phyloP scores from a whole-genome alignment of 192 early-diverging fungal species.

The Coemansia sp. region DNA sequence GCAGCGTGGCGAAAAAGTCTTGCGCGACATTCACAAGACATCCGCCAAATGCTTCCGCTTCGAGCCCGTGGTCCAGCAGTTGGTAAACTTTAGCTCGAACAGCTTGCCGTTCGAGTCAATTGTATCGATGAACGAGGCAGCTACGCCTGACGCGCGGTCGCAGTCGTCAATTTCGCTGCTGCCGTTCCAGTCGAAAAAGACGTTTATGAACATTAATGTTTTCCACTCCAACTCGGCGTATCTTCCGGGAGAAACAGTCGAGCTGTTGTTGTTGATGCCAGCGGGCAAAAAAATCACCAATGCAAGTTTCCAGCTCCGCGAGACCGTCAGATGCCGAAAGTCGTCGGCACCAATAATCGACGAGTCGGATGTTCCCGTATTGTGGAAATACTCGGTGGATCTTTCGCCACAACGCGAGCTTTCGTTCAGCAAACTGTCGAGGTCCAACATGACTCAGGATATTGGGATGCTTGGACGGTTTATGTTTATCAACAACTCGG shows the following conservation, averaged over 20 bases:
- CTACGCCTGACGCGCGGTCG: constrained; percentile 1
- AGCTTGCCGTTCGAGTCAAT: constrained; percentile 34
- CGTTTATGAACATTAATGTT: constrained; percentile 43
- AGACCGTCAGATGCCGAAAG: constrained; percentile 52
- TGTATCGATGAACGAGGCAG: constrained; percentile 39
- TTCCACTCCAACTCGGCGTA: constrained; percentile 45
- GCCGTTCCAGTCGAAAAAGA: constrained; percentile 31
- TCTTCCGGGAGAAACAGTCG: constrained; percentile 47
- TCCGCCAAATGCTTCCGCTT: constrained; percentile 38
- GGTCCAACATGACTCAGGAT: constrained; percentile 39
- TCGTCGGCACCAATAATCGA: constrained; percentile 55
- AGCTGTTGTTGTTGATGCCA: constrained; percentile 45
- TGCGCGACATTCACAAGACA: constrained; percentile 47
- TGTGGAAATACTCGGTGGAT: constrained; percentile 53
- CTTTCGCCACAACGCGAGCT: constrained; percentile 30
- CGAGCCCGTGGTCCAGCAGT: constrained; percentile 48
- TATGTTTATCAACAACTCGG: constrained; percentile 33
- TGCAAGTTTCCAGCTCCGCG: constrained; percentile 44
- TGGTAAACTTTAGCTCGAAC: constrained; percentile 19
- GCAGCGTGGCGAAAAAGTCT: constrained; percentile 26
- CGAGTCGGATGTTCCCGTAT: constrained; percentile 52
- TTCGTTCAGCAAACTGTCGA: constrained; percentile 45
- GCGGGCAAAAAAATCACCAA: constrained; percentile 40
- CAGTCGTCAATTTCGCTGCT: constrained; percentile 15
- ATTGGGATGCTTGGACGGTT: constrained; percentile 49